Percentiles rank a stretch among this genome's conserved stretches.
phyloP scores from a whole-genome alignment of 1,284 basidiomycete species.

The Rhodofomes roseus region DNA sequence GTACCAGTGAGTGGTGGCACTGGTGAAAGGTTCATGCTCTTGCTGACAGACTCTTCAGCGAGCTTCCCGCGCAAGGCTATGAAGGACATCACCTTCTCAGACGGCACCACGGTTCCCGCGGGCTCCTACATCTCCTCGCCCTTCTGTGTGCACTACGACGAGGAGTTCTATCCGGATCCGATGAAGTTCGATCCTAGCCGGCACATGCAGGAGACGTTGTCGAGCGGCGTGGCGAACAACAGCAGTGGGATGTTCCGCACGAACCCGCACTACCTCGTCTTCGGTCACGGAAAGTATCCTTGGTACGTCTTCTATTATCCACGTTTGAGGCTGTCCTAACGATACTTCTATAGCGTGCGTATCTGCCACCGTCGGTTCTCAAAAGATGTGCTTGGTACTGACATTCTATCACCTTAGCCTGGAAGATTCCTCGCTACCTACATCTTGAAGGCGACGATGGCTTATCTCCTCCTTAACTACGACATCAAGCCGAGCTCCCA shows the following conservation, averaged over 20 bases:
- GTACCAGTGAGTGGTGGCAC: conserved; percentile 4
- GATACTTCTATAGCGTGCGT: conserved; percentile 1
- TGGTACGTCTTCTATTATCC: conserved; percentile 11
- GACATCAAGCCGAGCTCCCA: conserved; percentile 13
- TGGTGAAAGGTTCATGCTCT: background rate
- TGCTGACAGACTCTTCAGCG: conserved; percentile 7
- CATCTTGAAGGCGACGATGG: conserved; percentile 20
- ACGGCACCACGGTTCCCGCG: conserved; percentile 17
- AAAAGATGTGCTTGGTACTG: too few species aligned
- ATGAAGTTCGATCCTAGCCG: conserved; percentile 9
- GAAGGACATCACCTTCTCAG: conserved; percentile 15
- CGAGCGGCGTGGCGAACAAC: conserved; percentile 8
- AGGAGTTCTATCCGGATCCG: conserved; percentile 11
- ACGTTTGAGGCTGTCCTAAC: background rate
- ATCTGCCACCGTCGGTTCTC: background rate
- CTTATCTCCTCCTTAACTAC: conserved; percentile 18
- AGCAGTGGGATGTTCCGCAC: conserved; percentile 11
- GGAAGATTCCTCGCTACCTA: conserved; percentile 18
- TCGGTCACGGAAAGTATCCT: conserved; percentile 18
- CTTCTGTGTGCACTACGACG: conserved; percentile 10
- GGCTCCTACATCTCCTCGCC: conserved; percentile 14
- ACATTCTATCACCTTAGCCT: conserved; percentile 7
- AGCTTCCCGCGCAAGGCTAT: conserved; percentile 13
- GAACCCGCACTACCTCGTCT: conserved; percentile 13
- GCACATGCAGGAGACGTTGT: conserved; percentile 6